Evolutionary conservation across 352 stramenopile genomes (phyloP), one percentile per base, ranked within the genome.

Genomic region (Globisporangium lucens): DNA sequence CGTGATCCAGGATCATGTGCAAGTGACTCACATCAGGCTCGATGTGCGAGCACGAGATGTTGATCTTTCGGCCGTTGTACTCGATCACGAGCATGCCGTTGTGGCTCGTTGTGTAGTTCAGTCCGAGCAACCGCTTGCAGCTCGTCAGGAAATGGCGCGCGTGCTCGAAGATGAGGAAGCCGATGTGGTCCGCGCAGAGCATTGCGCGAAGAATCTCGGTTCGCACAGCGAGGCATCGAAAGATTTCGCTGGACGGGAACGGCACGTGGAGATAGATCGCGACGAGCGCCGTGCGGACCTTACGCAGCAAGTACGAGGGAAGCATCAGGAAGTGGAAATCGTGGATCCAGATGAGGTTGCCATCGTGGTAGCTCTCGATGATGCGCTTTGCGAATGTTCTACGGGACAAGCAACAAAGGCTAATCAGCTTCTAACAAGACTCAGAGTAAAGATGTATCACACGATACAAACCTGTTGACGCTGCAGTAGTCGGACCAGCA

Each of bases 181-280:
- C 94, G 51, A 98, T 95, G 72, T 98, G 89, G 71, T 98, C 91
- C 6, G 93, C 89, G 43, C 85, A 91, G 24, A 98, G 76, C 76
- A 98, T 93, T 2, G 88, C 90, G 36, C 94, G 88, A 22, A 98
- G 77, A 61, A 98, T 93, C 72, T 96, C 89, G 8, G 94, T 95
- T 22, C 94, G 79, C 74, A 91, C 88, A 0, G 83, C 78, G 49
- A 99, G 84, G 4, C 96, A 99, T 10, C 97, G 83, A 68, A 99
- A 99, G 57, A 99, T 99, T 75, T 99, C 98, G 15, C 93, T 98
- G 27, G 91, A 98, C 20, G 98, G 97, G 67, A 99, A 99, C 58
- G 98, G 98, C 8, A 98, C 98, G 71, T 99, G 97, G 22, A 99
- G 75, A 77, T 99, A 99, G 53, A 99, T 89, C 6, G 96, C 97